Conservation (phyloP, 768 basidiomycete genomes). For the Pisolithus sp. region DNA sequence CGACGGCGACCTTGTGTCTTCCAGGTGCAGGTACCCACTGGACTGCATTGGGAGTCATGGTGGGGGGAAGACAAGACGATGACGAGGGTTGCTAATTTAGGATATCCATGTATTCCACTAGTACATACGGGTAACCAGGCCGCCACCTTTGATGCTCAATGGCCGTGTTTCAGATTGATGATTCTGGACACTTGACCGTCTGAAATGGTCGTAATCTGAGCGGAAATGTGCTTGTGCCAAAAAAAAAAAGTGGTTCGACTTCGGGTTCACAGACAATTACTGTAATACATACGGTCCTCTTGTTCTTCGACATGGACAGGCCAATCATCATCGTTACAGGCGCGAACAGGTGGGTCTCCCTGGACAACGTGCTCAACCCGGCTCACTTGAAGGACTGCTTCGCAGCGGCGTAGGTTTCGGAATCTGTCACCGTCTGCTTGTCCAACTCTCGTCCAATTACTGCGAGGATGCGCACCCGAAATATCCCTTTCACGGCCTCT, state of each 20-base stretch:
- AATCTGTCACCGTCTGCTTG: conserved; percentile 71
- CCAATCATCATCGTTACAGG: conserved; percentile 65
- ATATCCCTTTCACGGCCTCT: conserved; percentile 10
- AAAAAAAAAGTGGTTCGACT: background rate
- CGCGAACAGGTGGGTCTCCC: conserved; percentile 52
- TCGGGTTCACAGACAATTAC: too few relatives aligned
- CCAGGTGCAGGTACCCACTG: conserved; percentile 58
- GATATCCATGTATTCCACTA: background rate
- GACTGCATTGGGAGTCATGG: conserved; percentile 39
- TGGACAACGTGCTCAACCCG: background rate
- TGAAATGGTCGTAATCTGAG: too few relatives aligned
- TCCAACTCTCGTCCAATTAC: conserved; percentile 49
- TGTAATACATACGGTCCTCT: too few relatives aligned
- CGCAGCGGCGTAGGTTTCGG: conserved; percentile 78
- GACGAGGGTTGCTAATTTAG: background rate
- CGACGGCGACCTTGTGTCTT: conserved; percentile 53
- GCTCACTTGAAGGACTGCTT: conserved; percentile 4
- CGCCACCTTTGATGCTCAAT: too few relatives aligned
- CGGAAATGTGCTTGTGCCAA: too few relatives aligned
- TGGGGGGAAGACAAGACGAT: conserved; percentile 16
- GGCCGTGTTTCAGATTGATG: background rate
- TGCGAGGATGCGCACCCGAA: conserved; percentile 49
- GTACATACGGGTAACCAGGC: too few relatives aligned
- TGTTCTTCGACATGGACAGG: conserved; percentile 12
- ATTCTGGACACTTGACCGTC: too few relatives aligned